Evolutionary conservation across 208 protist species (phyloP), one percentile per base, ranked within the genome.

Genomic region (Porcisia hertigi): DNA sequence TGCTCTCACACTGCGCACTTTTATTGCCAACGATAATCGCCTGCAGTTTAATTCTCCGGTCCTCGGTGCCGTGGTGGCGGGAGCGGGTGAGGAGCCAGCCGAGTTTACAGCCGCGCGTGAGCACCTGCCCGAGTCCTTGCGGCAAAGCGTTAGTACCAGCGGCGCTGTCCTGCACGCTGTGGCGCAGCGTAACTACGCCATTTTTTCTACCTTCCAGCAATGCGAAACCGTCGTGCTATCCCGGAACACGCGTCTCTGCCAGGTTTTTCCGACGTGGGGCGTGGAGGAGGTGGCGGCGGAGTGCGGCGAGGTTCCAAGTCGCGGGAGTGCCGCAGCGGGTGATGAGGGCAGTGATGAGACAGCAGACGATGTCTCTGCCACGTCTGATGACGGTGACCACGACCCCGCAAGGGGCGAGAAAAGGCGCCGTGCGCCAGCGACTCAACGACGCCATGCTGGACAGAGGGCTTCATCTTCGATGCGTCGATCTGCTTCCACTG

Each of bases 1-100:
- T 63, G 74, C 80, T 0, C 43, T 75, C 49, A 90, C 91, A 0
- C 81, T 97, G 39, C 84, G 85, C 45, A 88, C 93, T 1, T 77
- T 97, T 34, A 88, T 97, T n/a, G 88, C 86, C 53, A 97, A 94
- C 77, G 88, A 97, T 69, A 97, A 95, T 55, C 34, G 85, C n/a
- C 69, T 97, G 49, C 62, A 84, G 12, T 73, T 97, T 0, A 79
- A 86, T 41, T 87, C 91, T 0, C 88, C 89, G 2, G 20, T 80
- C 39, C 64, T 80, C 16, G 71, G 9, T 36, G 59, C 30, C 11
- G 71, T 63, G 1, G 53, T 34, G 12, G 45, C 54, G 43, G 3
- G 25, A 1, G 54, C 34, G 4, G 41, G 2, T 20, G 45, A 43
- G 9, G 52, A 49, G 18, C 34, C 30, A 20, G 8, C 7, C 3